phyloP scores from a whole-genome alignment of 2,329 filamentous ascomycete species.

The Colletotrichum endophyticum region DNA sequence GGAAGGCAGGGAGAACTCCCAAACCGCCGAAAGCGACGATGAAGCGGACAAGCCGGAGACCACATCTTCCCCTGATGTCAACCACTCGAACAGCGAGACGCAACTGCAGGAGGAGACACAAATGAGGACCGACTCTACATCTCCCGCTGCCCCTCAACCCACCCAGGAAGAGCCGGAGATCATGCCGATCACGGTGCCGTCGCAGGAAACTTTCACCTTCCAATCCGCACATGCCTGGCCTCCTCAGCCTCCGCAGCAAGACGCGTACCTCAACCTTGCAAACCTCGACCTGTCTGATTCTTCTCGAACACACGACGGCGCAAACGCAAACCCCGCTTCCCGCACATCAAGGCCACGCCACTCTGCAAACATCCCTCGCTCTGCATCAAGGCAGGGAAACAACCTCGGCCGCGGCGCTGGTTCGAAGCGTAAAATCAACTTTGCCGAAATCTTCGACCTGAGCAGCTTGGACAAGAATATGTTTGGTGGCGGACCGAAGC shows the following conservation, averaged over 20 bases:
- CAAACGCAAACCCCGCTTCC: constrained; percentile 24
- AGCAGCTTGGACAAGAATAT: constrained; percentile 69
- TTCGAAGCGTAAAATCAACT: constrained; percentile 74
- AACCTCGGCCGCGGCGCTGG: constrained; percentile 69
- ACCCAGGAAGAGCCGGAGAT: constrained; percentile 24
- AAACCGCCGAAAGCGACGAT: constrained; percentile 70
- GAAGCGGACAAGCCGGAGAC: constrained; percentile 69
- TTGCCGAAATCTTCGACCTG: constrained; percentile 78
- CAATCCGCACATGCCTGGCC: constrained; percentile 64
- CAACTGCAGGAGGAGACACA: constrained; percentile 6
- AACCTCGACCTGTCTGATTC: constrained; percentile 65
- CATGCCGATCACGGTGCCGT: constrained; percentile 53
- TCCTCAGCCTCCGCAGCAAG: constrained; percentile 46
- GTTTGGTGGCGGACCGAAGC: constrained; percentile 53
- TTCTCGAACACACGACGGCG: constrained; percentile 43
- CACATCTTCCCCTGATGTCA: constrained; percentile 62
- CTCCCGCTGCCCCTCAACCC: constrained; percentile 25
- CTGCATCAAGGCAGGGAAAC: constrained; percentile 24
- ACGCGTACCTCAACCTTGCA: constrained; percentile 63
- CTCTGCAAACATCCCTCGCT: constrained; percentile 15
- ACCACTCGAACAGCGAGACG: constrained; percentile 46
- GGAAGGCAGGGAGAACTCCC: constrained; percentile 63
- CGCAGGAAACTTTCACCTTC: constrained; percentile 71
- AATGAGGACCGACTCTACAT: constrained; percentile 40
- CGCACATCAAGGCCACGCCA: constrained; percentile 17